Base-by-base conservation (phyloP, 768 basidiomycete species). In the Xerocomellus dryophilus region DNA sequence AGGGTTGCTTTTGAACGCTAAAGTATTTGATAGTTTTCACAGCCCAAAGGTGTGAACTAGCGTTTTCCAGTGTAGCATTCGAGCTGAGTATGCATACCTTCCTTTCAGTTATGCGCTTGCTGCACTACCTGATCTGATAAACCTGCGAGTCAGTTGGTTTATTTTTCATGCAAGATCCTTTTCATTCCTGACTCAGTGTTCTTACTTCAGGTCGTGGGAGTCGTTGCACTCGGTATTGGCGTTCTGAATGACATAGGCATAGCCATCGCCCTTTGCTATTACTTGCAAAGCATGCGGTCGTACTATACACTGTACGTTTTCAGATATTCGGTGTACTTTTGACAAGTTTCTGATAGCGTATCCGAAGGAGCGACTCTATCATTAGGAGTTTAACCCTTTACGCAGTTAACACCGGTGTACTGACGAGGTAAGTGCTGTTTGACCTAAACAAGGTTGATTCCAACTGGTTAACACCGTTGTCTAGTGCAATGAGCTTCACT, bases 341-440 rank as follows among this genome's bases (percentile, higher is more conserved):
- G 17, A 14, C 21, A 12, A 5, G 20, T 34, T 35, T 21, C 39
- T 61, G 27, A 68, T 31, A 5, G 1, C 21, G 35, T 18, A 34
- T 27, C 1, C 14, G 2, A 61, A 85, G 83, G 47, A 76, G 79
- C 27, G 77, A 85, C 64, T 75, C 81, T 1, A 67, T 85, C n/a
- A 76, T 86, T 34, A 82, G 79, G 54, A 74, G 61, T 3, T 68
- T 87, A 29, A 81, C 73, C 8, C 60, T 82, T n/a, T 84, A 84
- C 53, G 83, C 84, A 15, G 69, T 86, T 39, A 84, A 81, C 56
- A 86, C 84, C 0, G 85, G 85, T 18, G 70, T 73, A 6, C 48
- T 88, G 35, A 86, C 85, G n/a, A 82, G 81, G 85, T 81, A 25
- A 23, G 23, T 23, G 61, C 11, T 46, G 54, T 59, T 40, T 4